A percentile compares a stretch with the other conserved stretches of the same genome.
Evolutionary conservation across 2,329 filamentous ascomycete species (phyloP).

Genomic region (Pseudovirgaria hyperparasitica): DNA sequence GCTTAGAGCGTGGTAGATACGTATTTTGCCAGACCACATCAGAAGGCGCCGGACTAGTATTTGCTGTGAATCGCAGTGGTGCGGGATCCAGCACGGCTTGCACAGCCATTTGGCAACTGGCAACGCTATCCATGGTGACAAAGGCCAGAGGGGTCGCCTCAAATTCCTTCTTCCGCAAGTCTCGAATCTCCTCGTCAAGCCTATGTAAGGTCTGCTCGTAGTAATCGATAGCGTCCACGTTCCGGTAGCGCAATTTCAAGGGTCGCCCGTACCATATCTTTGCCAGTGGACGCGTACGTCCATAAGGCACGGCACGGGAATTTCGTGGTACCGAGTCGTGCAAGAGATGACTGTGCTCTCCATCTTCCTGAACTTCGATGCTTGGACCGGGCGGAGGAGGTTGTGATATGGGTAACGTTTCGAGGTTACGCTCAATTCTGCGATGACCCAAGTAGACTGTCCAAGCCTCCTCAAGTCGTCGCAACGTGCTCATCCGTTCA

Average conservation of each 20-base stretch:
- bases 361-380: slow-evolving; percentile 16
- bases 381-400: slow-evolving; percentile 25
- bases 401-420: slow-evolving; percentile 38
- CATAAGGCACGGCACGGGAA: slow-evolving; percentile 31
- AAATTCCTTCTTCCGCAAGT: slow-evolving; percentile 63
- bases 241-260: slow-evolving; percentile 57
- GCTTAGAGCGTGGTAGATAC: slow-evolving; percentile 60
- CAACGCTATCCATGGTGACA: slow-evolving; percentile 93
- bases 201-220: slow-evolving; percentile 75
- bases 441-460: slow-evolving; percentile 57
- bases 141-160: slow-evolving; percentile 74
- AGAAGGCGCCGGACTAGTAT: slow-evolving; percentile 72
- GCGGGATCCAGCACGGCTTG: slow-evolving; percentile 88
- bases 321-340: slow-evolving; percentile 27
- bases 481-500: slow-evolving; percentile 50
- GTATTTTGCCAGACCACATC: slow-evolving; percentile 96
- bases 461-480: slow-evolving; percentile 73
- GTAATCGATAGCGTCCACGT: slow-evolving; percentile 85
- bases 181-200: slow-evolving; percentile 61
- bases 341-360: slow-evolving; percentile 46
- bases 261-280: slow-evolving; percentile 68
- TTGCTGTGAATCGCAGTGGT: slow-evolving; percentile 73
- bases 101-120: slow-evolving; percentile 85
- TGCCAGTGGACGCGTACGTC: slow-evolving; percentile 48
- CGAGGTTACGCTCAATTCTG: slow-evolving; percentile 33